These are phyloP conservation scores for Daldinia caldariorum DNA, from an alignment of 495 filamentous ascomycete genomes.

Conservation along the genomic window DNA sequence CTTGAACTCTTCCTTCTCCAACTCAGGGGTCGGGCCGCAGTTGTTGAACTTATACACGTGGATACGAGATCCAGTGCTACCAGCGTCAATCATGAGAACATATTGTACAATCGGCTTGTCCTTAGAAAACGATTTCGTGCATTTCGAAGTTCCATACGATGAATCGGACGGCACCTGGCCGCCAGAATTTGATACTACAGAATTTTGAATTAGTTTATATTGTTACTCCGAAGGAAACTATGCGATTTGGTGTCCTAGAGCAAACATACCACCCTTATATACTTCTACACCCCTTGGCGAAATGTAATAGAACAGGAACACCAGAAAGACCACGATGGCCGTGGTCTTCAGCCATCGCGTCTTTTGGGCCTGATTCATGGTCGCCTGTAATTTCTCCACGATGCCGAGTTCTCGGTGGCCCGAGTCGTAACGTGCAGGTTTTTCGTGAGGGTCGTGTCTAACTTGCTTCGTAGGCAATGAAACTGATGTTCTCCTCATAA, in stretches of 20 bases:
- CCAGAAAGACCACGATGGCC: slow-evolving; percentile 75
- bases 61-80: slow-evolving; percentile 96
- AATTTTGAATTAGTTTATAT: no score
- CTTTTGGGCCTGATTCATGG: slow-evolving; percentile 76
- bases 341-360: slow-evolving; percentile 85
- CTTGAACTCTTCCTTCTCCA: slow-evolving; percentile 91
- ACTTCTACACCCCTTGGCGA: slow-evolving; percentile 65
- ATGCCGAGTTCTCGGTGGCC: slow-evolving; percentile 56
- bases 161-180: slow-evolving; percentile 68
- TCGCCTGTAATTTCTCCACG: slow-evolving; percentile 62
- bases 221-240: neutral
- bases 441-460: slow-evolving; percentile 67
- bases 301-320: slow-evolving; percentile 80
- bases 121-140: slow-evolving; percentile 80
- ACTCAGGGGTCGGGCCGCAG: slow-evolving; percentile 92
- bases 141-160: slow-evolving; percentile 72
- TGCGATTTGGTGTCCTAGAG: neutral
- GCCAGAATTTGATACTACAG: slow-evolving; percentile 46
- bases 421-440: slow-evolving; percentile 62
- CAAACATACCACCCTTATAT: slow-evolving; percentile 54
- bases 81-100: slow-evolving; percentile 98
- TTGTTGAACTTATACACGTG: slow-evolving; percentile 99
- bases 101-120: slow-evolving; percentile 96
- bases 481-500: slow-evolving; percentile 68
- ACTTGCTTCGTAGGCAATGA: slow-evolving; percentile 67